Conservation (phyloP, 2,329 filamentous ascomycete species). For the Aspergillus texensis region DNA sequence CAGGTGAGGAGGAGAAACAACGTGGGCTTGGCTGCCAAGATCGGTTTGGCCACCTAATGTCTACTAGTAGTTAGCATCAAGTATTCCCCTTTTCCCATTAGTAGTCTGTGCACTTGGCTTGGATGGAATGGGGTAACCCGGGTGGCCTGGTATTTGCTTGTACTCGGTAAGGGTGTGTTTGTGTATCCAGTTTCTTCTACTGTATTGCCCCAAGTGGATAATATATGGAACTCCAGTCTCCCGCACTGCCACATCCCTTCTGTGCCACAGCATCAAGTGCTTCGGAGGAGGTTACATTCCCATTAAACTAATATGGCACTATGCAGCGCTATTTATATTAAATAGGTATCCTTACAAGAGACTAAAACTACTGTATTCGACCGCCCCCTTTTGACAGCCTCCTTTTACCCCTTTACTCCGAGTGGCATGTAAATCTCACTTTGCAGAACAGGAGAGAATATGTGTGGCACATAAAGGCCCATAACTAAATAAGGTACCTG, state of each 20-base stretch:
- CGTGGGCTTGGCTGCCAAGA: conserved; percentile 11
- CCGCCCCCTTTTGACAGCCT: not conserved
- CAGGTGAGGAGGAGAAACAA: conserved; percentile 3
- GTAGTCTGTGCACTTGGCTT: not conserved
- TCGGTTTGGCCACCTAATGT: not conserved
- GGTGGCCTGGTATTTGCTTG: not conserved
- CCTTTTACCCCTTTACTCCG: not conserved
- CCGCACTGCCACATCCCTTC: conserved; percentile 2
- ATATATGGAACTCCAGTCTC: not conserved
- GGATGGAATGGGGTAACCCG: not conserved
- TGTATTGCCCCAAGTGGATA: not conserved
- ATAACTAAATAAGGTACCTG: not conserved
- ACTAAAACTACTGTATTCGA: not conserved
- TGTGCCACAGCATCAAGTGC: conserved; percentile 1
- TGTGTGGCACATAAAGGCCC: not conserved
- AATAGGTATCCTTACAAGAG: not conserved
- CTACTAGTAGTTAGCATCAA: not conserved
- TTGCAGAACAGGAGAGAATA: not conserved
- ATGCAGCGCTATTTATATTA: conserved; percentile 5
- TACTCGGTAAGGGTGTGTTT: not conserved
- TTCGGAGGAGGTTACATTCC: not conserved
- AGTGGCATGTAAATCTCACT: not conserved
- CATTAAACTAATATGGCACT: not conserved
- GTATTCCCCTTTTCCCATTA: not conserved
- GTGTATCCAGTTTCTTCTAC: not conserved